Evolutionary conservation across 208 protist genomes (phyloP).

Genomic region (Trypanosoma lewisi): DNA sequence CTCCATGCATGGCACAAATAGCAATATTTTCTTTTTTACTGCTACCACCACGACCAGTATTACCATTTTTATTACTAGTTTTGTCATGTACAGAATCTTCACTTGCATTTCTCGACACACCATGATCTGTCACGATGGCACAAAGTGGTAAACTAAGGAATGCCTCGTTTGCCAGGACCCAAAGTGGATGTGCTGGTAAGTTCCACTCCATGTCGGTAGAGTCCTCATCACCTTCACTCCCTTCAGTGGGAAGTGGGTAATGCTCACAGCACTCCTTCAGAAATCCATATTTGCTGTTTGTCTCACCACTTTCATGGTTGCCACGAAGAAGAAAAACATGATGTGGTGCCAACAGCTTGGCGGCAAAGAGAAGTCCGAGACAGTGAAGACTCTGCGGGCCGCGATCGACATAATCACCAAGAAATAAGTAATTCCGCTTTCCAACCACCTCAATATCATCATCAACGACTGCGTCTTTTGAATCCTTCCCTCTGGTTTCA

Average conservation of each 20-base stretch:
- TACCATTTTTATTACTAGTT: too few relatives aligned
- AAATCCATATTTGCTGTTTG: constrained; percentile 99
- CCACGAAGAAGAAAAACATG: constrained; percentile 99
- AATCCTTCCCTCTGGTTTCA: too few relatives aligned
- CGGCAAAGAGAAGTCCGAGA: constrained; percentile 91
- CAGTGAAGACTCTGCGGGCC: constrained; percentile 96
- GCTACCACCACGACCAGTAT: too few relatives aligned
- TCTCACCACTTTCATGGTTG: constrained; percentile 98
- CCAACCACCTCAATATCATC: constrained; percentile 1
- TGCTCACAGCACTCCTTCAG: constrained; percentile 97
- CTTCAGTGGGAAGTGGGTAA: constrained; percentile 49
- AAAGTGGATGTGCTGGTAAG: constrained; percentile 73
- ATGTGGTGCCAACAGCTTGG: constrained; percentile 97
- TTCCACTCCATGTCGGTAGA: constrained; percentile 52
- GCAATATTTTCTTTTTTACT: constrained; percentile 83
- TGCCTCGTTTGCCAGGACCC: constrained; percentile 64
- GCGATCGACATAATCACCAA: constrained; percentile 99
- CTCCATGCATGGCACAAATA: constrained; percentile 98
- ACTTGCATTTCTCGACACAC: neutral
- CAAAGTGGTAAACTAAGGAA: constrained; percentile 88
- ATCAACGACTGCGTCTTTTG: too few relatives aligned
- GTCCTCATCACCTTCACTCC: neutral
- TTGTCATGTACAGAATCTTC: neutral
- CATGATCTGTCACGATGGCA: constrained; percentile 92
- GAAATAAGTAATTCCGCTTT: constrained; percentile 96